phyloP scores from a whole-genome alignment of 2,329 filamentous ascomycete species.

The Fusarium sp. region DNA sequence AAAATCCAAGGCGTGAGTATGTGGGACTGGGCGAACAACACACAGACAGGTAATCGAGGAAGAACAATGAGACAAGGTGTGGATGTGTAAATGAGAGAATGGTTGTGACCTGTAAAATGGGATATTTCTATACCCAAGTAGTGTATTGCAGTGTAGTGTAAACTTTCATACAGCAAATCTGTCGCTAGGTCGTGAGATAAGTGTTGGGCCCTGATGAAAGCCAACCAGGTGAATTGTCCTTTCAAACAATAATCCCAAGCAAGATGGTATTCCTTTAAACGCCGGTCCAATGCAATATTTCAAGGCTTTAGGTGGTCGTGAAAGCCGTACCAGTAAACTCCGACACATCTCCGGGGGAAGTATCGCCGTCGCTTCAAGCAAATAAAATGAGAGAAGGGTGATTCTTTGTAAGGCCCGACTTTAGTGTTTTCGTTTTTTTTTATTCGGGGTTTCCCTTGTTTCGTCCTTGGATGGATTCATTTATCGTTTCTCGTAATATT shows the following conservation, averaged over 20 bases:
- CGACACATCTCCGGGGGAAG: constrained; percentile 8
- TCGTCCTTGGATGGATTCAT: constrained; percentile 4
- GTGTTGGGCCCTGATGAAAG: not conserved
- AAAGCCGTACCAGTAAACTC: constrained; percentile 25
- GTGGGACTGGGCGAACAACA: not conserved
- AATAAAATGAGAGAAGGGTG: constrained; percentile 1
- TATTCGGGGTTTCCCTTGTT: not conserved
- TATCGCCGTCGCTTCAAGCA: constrained; percentile 20
- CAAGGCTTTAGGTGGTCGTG: constrained; percentile 17
- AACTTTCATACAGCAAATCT: constrained; percentile 3
- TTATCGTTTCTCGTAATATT: constrained; percentile 55
- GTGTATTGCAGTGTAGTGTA: not conserved
- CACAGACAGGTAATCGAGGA: not conserved
- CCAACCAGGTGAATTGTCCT: not conserved
- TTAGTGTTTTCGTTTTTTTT: not conserved
- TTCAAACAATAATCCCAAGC: constrained; percentile 13
- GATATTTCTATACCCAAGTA: constrained; percentile 3
- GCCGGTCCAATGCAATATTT: constrained; percentile 34
- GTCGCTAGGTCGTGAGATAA: constrained; percentile 1
- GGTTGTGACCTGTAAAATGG: constrained; percentile 8
- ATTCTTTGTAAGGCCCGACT: not conserved
- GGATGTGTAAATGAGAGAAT: not conserved
- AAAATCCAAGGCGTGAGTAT: constrained; percentile 7
- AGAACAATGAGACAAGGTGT: not conserved
- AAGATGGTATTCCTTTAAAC: constrained; percentile 36